Evolutionary conservation across 2,329 filamentous ascomycete species (phyloP).

Genomic region (Arthrobotrys iridis): DNA sequence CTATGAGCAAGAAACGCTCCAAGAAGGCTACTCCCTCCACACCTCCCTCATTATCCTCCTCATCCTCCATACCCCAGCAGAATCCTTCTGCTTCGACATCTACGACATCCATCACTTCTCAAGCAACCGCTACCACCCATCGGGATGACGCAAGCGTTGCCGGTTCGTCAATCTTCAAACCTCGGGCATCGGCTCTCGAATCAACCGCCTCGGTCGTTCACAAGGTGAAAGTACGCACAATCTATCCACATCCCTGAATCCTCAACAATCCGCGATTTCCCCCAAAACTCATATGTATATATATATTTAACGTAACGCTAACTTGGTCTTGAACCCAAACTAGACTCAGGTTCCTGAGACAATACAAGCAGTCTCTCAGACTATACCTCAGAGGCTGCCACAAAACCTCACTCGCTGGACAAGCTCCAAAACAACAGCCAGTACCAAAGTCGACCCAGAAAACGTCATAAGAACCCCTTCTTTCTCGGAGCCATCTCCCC

Average conservation of each 20-base stretch:
- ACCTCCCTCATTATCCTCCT: conserved; percentile 23
- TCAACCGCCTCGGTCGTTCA: conserved; percentile 51
- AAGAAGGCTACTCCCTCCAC: conserved; percentile 39
- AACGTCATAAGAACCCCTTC: conserved; percentile 29
- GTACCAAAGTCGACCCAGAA: conserved; percentile 45
- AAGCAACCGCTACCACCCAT: conserved; percentile 47
- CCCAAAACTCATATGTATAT: neutral
- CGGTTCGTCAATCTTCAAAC: conserved; percentile 45
- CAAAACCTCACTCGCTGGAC: conserved; percentile 43
- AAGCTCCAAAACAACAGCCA: conserved; percentile 36
- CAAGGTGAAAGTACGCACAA: conserved; percentile 50
- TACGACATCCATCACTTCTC: conserved; percentile 43
- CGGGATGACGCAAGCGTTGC: conserved; percentile 46
- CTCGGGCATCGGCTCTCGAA: conserved; percentile 47
- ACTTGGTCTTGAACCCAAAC: conserved; percentile 1
- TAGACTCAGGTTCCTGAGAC: conserved; percentile 46
- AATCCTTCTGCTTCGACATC: conserved; percentile 45
- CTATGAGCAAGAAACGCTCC: conserved; percentile 53
- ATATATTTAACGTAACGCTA: no score
- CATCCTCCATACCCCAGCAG: conserved; percentile 23
- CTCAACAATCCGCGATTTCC: conserved; percentile 1
- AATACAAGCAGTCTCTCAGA: conserved; percentile 36
- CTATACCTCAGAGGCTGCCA: conserved; percentile 47
- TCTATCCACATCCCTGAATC: neutral
- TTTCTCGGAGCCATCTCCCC: conserved; percentile 20